phyloP scores from a whole-genome alignment of 345 rosid genomes.

The Sonneratia caseolaris region DNA sequence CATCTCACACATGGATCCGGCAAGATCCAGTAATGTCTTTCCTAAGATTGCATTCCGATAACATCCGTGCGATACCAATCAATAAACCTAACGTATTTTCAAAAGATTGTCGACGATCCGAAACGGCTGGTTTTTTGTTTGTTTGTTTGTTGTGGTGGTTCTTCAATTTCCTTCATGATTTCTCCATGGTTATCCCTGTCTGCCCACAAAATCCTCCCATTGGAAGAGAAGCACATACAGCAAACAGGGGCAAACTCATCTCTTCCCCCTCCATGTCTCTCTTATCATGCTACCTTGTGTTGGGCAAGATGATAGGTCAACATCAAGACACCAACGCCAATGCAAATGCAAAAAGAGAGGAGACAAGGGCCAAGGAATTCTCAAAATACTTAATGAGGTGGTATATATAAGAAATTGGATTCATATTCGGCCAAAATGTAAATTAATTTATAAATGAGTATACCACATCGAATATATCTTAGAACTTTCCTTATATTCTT shows the following conservation, averaged over 20 bases:
- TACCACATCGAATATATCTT: no score
- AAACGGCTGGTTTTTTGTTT: neutral
- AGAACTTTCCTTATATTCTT: no score
- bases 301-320: conserved; percentile 16
- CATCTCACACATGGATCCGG: neutral
- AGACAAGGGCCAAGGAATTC: neutral
- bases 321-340: conserved; percentile 9
- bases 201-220: neutral
- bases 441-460: no score
- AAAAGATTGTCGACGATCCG: neutral
- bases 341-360: neutral
- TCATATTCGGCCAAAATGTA: no score
- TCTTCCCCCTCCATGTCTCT: neutral
- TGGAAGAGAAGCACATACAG: neutral
- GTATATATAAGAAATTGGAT: no score
- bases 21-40: neutral
- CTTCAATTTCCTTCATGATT: neutral
- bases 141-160: neutral
- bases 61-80: no score
- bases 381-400: no score
- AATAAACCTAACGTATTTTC: neutral
- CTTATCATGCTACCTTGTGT: neutral
- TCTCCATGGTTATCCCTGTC: neutral
- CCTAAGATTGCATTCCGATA: no score
- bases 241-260: neutral